A percentile compares a stretch with the other conserved stretches of the same genome.
These are phyloP conservation scores for Lentinula sp. DNA, from an alignment of 768 basidiomycete genomes.

Conservation along the genomic window DNA sequence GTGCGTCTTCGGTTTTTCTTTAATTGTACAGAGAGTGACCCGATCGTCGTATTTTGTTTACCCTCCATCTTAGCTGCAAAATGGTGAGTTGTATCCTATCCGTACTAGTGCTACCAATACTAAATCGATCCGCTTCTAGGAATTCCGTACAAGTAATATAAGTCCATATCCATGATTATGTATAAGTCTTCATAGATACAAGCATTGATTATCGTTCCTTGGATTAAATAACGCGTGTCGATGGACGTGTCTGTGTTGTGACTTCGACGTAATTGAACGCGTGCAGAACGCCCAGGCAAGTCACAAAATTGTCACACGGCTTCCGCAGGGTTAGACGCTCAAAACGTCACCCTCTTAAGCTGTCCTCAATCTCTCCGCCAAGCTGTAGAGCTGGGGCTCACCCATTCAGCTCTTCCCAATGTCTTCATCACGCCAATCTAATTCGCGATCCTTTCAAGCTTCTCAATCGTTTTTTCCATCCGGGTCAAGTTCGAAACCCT, in stretches of 20 bases:
- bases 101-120: background rate
- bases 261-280: background rate
- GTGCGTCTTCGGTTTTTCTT: slow-evolving; percentile 25
- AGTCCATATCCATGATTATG: background rate
- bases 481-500: slow-evolving; percentile 64
- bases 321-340: background rate
- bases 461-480: slow-evolving; percentile 29
- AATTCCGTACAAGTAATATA: background rate
- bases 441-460: slow-evolving; percentile 27
- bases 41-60: background rate
- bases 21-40: background rate
- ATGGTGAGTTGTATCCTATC: background rate
- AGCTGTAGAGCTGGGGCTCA: background rate
- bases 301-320: background rate
- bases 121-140: background rate
- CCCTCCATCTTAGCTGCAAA: background rate
- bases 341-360: background rate
- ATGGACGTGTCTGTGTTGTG: too few relatives aligned
- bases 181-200: too few relatives aligned
- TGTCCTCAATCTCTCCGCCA: background rate
- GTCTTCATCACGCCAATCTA: slow-evolving; percentile 20
- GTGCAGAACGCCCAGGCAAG: background rate
- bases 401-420: background rate
- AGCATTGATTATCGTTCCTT: too few relatives aligned
- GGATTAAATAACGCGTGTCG: too few relatives aligned